phyloP scores from a whole-genome alignment of 805 yeast genomes.

The Wickerhamomyces subpelliculosus region DNA sequence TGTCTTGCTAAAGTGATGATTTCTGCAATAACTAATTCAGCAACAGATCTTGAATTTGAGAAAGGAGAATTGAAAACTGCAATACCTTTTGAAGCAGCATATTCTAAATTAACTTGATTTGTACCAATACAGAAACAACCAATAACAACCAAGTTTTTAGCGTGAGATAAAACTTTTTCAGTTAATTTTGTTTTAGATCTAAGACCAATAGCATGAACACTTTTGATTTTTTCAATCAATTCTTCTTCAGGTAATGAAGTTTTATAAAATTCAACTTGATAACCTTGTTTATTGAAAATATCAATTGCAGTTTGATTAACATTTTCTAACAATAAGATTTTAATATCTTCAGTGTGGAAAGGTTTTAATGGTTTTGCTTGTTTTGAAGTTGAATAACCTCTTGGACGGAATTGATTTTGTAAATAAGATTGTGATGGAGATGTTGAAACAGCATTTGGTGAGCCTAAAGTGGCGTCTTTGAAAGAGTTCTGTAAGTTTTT shows the following conservation, averaged over 20 bases:
- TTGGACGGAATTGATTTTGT: conserved; percentile 36
- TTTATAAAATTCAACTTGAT: conserved; percentile 93
- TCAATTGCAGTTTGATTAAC: conserved; percentile 89
- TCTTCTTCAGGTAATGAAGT: conserved; percentile 87
- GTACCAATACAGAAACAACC: conserved; percentile 99
- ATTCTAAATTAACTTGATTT: conserved; percentile 91
- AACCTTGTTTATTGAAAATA: conserved; percentile 83
- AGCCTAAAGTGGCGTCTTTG: conserved; percentile 46
- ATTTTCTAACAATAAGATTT: conserved; percentile 84
- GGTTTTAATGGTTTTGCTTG: conserved; percentile 81
- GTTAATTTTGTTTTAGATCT: conserved; percentile 94
- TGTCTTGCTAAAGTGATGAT: conserved; percentile 93
- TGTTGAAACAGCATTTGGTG: conserved; percentile 71
- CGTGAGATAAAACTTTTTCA: conserved; percentile 70
- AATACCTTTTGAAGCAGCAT: conserved; percentile 87
- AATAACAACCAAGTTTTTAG: conserved; percentile 80
- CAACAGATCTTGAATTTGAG: conserved; percentile 97
- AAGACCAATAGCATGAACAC: conserved; percentile 95
- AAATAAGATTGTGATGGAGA: conserved; percentile 74
- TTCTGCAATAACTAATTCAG: conserved; percentile 95
- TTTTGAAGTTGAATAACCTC: conserved; percentile 32
- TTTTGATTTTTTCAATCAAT: conserved; percentile 86
- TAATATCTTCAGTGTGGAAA: conserved; percentile 91
- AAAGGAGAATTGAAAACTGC: conserved; percentile 98
- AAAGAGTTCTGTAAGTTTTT: conserved; percentile 45